phyloP scores from a whole-genome alignment of 2,329 filamentous ascomycete species.

The Sporothrix phasma region DNA sequence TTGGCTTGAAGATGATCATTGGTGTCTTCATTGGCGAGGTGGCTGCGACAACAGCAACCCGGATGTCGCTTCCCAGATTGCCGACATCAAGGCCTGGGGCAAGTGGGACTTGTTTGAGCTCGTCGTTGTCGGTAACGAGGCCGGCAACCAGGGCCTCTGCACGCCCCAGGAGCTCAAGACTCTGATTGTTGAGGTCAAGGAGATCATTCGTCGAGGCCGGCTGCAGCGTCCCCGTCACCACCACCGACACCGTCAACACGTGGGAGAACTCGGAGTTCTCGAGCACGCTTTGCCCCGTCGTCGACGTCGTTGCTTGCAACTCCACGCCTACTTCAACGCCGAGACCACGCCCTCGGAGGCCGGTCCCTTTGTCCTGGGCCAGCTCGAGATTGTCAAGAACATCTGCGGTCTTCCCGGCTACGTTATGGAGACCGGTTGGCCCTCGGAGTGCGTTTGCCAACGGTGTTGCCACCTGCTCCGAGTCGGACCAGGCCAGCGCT shows the following conservation, averaged over 20 bases:
- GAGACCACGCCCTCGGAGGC: slow-evolving; percentile 52
- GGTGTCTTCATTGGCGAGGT: slow-evolving; percentile 74
- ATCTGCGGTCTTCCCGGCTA: slow-evolving; percentile 67
- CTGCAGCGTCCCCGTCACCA: slow-evolving; percentile 69
- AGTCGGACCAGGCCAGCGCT: slow-evolving; percentile 57
- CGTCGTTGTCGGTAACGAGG: slow-evolving; percentile 85
- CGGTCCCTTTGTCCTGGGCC: slow-evolving; percentile 64
- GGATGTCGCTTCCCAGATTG: slow-evolving; percentile 62
- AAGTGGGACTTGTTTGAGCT: slow-evolving; percentile 69
- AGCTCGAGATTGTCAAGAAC: slow-evolving; percentile 60
- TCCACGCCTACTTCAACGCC: slow-evolving; percentile 92
- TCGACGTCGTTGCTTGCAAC: slow-evolving; percentile 78
- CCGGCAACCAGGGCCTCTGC: slow-evolving; percentile 65
- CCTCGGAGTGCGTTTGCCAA: slow-evolving; percentile 58
- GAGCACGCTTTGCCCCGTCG: slow-evolving; percentile 53
- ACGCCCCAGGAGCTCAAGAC: slow-evolving; percentile 51
- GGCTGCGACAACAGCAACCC: slow-evolving; percentile 47
- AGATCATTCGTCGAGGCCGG: slow-evolving; percentile 50
- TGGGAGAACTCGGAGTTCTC: slow-evolving; percentile 56
- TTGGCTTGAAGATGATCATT: slow-evolving; percentile 70
- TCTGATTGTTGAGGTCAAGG: slow-evolving; percentile 61
- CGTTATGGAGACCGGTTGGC: slow-evolving; percentile 91
- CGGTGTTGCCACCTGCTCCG: slow-evolving; percentile 60
- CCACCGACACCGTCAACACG: slow-evolving; percentile 73
- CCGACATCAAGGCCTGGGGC: slow-evolving; percentile 60